Evolutionary conservation across 2,329 filamentous ascomycete species (phyloP).

Genomic region (Fusarium odoratissimum): DNA sequence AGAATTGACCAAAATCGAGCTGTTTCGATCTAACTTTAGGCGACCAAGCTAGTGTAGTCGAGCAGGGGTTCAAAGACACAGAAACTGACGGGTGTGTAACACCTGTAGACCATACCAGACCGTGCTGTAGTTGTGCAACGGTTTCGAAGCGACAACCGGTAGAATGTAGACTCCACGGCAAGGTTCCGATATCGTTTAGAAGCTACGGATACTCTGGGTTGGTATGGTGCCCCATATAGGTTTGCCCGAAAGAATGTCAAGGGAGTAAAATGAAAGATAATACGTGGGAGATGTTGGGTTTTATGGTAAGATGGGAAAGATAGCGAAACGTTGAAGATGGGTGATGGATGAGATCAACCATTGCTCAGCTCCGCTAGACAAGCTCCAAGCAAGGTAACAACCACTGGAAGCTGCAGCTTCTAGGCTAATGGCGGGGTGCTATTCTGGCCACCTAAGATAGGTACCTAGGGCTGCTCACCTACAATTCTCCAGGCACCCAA

Average conservation of each 20-base stretch:
- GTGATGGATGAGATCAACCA: slow-evolving; percentile 15
- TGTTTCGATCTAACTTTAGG: slow-evolving; percentile 37
- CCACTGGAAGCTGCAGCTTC: slow-evolving; percentile 13
- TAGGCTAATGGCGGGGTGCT: slow-evolving; percentile 25
- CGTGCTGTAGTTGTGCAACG: slow-evolving; percentile 13
- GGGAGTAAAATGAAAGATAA: not conserved
- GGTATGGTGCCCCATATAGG: not conserved
- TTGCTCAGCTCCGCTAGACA: slow-evolving; percentile 14
- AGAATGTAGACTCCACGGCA: slow-evolving; percentile 6
- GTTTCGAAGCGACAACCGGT: slow-evolving; percentile 1
- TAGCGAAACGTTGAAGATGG: not conserved
- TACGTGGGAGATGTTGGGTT: not conserved
- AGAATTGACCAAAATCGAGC: slow-evolving; percentile 28
- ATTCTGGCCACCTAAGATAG: not conserved
- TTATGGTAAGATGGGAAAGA: slow-evolving; percentile 4
- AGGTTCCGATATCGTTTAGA: slow-evolving; percentile 8
- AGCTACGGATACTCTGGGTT: not conserved
- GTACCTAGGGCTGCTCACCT: not conserved
- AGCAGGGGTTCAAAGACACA: slow-evolving; percentile 30
- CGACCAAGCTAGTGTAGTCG: slow-evolving; percentile 26
- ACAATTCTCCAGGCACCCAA: not conserved
- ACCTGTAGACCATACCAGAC: slow-evolving; percentile 2
- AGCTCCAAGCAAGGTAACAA: slow-evolving; percentile 22
- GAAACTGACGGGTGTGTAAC: slow-evolving; percentile 13
- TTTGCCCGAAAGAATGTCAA: not conserved